These are phyloP conservation scores for Trichoderma sp. DNA, from an alignment of 2,329 filamentous ascomycete genomes.

Conservation along the genomic window DNA sequence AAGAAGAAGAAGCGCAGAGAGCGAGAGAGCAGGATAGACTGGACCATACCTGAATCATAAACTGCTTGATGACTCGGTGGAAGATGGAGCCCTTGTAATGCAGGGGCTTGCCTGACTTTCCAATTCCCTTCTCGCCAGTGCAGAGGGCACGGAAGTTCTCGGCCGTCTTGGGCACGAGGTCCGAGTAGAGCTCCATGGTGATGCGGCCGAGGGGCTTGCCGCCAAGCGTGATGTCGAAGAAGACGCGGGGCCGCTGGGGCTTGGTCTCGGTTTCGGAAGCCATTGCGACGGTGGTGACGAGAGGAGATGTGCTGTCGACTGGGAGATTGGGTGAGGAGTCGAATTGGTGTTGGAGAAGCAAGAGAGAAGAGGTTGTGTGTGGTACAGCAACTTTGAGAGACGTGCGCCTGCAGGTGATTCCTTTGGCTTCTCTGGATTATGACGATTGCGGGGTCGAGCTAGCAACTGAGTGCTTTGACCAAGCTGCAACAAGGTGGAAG, in stretches of 20 bases:
- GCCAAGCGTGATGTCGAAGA: conserved; percentile 89
- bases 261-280: conserved; percentile 47
- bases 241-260: conserved; percentile 74
- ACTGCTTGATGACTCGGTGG: conserved; percentile 96
- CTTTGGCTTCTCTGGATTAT: conserved; percentile 11
- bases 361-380: background rate
- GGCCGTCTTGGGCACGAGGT: conserved; percentile 87
- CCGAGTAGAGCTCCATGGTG: conserved; percentile 77
- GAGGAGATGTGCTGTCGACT: background rate
- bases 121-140: conserved; percentile 89
- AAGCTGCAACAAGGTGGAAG: background rate
- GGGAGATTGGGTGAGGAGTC: no score
- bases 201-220: conserved; percentile 73
- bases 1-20: background rate
- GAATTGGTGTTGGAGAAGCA: background rate
- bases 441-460: conserved; percentile 22
- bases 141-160: conserved; percentile 96
- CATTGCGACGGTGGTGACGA: conserved; percentile 39
- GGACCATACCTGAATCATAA: conserved; percentile 71
- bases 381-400: background rate
- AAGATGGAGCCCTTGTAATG: conserved; percentile 93
- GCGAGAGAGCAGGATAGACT: background rate
- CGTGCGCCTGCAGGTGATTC: conserved; percentile 9
- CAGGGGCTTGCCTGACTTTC: conserved; percentile 79
- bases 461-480: conserved; percentile 3